Conservation (phyloP, 495 filamentous ascomycete genomes). For the Halenospora varia region DNA sequence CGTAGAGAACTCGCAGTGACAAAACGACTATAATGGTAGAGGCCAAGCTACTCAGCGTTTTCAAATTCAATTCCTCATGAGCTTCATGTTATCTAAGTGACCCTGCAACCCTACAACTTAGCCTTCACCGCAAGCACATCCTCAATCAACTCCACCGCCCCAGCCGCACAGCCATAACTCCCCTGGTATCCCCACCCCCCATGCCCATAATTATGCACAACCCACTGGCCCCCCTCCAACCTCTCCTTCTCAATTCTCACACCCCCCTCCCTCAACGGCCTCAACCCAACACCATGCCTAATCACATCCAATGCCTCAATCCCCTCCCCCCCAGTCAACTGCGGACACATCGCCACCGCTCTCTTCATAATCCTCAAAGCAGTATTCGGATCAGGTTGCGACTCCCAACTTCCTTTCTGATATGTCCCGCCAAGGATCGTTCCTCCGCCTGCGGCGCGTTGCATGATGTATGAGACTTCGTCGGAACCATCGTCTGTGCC, state of each 20-base stretch:
- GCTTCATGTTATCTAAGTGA: neutral
- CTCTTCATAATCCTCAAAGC: constrained; percentile 89
- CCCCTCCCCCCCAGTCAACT: constrained; percentile 71
- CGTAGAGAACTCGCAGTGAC: too few species aligned
- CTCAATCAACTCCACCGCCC: constrained; percentile 66
- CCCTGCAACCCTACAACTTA: constrained; percentile 22
- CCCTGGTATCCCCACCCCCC: constrained; percentile 91
- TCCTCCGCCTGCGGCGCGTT: constrained; percentile 70
- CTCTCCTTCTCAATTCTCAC: constrained; percentile 80
- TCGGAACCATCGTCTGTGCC: constrained; percentile 79
- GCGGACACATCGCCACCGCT: constrained; percentile 65
- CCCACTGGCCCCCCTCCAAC: constrained; percentile 60
- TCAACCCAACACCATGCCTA: constrained; percentile 81
- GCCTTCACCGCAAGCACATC: constrained; percentile 41
- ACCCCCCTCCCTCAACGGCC: constrained; percentile 71
- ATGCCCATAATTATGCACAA: constrained; percentile 97
- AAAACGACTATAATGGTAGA: too few species aligned
- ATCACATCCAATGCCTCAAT: constrained; percentile 79
- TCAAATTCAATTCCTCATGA: too few species aligned
- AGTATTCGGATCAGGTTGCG: constrained; percentile 72
- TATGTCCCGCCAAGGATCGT: constrained; percentile 89
- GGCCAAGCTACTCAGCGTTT: too few species aligned
- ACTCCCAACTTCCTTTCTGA: constrained; percentile 78
- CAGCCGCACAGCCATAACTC: constrained; percentile 76
- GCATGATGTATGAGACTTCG: constrained; percentile 87